Evolutionary conservation across 768 basidiomycete species (phyloP).

Genomic region (Macrolepiota dolichaula): DNA sequence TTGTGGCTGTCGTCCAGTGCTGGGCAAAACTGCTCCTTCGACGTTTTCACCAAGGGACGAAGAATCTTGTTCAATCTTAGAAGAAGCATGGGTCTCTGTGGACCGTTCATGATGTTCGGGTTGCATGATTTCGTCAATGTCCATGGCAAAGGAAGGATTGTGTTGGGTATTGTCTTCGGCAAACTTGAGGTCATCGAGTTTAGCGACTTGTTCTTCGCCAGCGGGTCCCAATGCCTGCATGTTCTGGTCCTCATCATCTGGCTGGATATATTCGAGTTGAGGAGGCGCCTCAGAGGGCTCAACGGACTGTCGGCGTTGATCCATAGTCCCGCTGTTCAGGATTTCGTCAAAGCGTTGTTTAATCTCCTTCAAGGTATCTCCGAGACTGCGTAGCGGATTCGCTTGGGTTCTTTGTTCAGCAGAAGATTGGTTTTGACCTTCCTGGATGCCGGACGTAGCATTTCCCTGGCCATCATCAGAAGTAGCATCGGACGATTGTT

Average conservation of each 20-base stretch:
- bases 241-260: constrained; percentile 63
- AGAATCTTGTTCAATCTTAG: constrained; percentile 23
- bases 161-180: constrained; percentile 50
- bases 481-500: constrained; percentile 13
- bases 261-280: constrained; percentile 74
- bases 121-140: constrained; percentile 34
- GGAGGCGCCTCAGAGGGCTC: constrained; percentile 37
- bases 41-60: constrained; percentile 25
- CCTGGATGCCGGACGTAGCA: constrained; percentile 39
- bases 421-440: constrained; percentile 38
- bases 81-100: constrained; percentile 16
- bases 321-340: constrained; percentile 36
- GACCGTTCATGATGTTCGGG: constrained; percentile 24
- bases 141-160: constrained; percentile 41
- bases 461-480: constrained; percentile 21
- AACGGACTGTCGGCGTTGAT: constrained; percentile 30
- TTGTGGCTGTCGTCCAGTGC: constrained; percentile 16
- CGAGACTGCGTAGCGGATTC: constrained; percentile 74
- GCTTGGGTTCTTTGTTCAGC: constrained; percentile 32
- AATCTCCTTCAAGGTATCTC: constrained; percentile 81
- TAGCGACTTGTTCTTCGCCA: constrained; percentile 77
- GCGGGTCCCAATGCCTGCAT: constrained; percentile 92
- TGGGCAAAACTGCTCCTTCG: constrained; percentile 48
- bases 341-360: constrained; percentile 85
- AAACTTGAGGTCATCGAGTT: constrained; percentile 77